phyloP scores from a whole-genome alignment of 306 rosid species.

The Quercus dentata region DNA sequence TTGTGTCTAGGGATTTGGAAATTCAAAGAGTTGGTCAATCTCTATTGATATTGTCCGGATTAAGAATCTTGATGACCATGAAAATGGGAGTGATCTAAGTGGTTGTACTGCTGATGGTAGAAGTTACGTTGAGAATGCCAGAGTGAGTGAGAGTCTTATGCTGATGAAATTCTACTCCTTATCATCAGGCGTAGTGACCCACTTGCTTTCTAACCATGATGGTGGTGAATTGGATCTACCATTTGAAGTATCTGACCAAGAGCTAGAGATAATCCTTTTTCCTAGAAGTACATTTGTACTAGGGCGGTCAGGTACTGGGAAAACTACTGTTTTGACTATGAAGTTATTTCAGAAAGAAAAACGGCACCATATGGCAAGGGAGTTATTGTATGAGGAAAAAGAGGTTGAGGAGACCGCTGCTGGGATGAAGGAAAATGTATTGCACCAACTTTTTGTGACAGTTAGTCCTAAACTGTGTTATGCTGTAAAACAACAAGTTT shows the following conservation, averaged over 20 bases:
- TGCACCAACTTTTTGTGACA: slow-evolving; percentile 72
- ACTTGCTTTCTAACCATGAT: slow-evolving; percentile 54
- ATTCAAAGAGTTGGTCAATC: slow-evolving; percentile 47
- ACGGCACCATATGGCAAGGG: slow-evolving; percentile 33
- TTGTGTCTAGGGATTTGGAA: slow-evolving; percentile 40
- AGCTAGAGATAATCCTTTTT: slow-evolving; percentile 57
- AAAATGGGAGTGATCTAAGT: slow-evolving; percentile 22
- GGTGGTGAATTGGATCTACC: slow-evolving; percentile 65
- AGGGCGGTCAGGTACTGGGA: slow-evolving; percentile 91
- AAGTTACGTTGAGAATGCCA: slow-evolving; percentile 70
- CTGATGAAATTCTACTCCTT: slow-evolving; percentile 76
- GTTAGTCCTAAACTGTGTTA: slow-evolving; percentile 74
- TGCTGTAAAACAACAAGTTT: slow-evolving; percentile 64
- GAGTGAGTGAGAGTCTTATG: slow-evolving; percentile 71
- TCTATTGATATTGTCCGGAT: slow-evolving; percentile 32
- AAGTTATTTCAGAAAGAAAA: slow-evolving; percentile 63
- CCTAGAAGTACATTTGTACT: slow-evolving; percentile 55
- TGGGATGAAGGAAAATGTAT: slow-evolving; percentile 24
- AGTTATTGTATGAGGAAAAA: slow-evolving; percentile 15
- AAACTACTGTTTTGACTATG: slow-evolving; percentile 82
- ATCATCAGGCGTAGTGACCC: slow-evolving; percentile 47
- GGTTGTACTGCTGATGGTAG: slow-evolving; percentile 40
- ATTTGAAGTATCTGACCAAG: slow-evolving; percentile 70
- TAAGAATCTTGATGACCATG: slow-evolving; percentile 30
- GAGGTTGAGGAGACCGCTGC: slow-evolving; percentile 8